Base-by-base conservation (phyloP, 2,329 filamentous ascomycete species). In the Fusarium sp. region DNA sequence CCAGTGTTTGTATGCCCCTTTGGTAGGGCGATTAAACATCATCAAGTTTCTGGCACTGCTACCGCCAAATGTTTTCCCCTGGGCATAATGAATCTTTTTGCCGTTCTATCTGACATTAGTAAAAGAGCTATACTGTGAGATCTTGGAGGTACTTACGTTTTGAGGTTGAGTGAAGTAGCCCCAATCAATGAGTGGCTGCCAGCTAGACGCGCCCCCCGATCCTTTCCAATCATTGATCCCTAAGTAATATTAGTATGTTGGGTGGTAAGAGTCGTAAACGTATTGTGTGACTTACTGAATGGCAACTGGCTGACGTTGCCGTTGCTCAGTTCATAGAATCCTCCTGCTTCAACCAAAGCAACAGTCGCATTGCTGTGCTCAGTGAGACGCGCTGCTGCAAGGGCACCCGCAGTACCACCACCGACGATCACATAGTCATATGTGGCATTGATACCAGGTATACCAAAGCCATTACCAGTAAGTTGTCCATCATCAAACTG, bases 391-490 rank as follows among this genome's bases (percentile, higher is more conserved):
- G 58, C 48, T 14, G 48, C 58, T 37, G 37, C 37, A 1, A 42
- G 35, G 5, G 37, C 48, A 11, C 58, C 58, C 29, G 58, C 58
- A 18, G 61, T 44, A 5, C 58, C 58, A 37, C 58, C 48, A 18
- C 58, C 58, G n/a, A 55, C 48, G 9, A 60, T 42, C 5, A 60
- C 15, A 55, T 70, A 66, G 51, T 60, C 71, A 4, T 58, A 58
- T 19, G 55, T 58, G 16, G 31, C 41, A 35, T 63, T 63, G 60
- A 63, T 63, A 44, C 60, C 60, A 16, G 60, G 60, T 51, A 63
- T 63, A 21, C 60, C 60, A 44, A 63, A 63, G 16, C 60, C 60
- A 15, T 63, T 63, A 10, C 60, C 60, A 29, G 60, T 63, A 5
- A 63, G 60, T 12, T 63, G 54, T 25, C 60, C 56, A 29, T 60